These are phyloP conservation scores for Madurella mycetomatis DNA, from an alignment of 2,329 filamentous ascomycete species.

Conservation along the genomic window DNA sequence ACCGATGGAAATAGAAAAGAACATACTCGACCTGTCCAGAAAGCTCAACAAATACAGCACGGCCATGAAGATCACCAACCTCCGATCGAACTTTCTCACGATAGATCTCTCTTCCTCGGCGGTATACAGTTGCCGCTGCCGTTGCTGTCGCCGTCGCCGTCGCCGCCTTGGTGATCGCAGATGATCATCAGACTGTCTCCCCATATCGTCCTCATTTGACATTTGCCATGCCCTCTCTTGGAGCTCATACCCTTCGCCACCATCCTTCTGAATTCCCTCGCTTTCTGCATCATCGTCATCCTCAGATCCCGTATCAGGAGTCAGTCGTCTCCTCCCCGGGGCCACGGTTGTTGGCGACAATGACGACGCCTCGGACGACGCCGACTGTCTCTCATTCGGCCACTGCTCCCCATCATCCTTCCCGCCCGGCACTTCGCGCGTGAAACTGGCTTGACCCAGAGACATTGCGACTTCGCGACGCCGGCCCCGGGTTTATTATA, in stretches of 20 bases:
- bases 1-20: background rate
- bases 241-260: constrained; percentile 1
- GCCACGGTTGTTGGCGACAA: background rate
- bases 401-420: background rate
- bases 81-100: constrained; percentile 69
- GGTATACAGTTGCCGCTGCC: constrained; percentile 39
- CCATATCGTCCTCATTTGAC: background rate
- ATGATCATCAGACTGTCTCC: constrained; percentile 1
- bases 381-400: background rate
- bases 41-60: constrained; percentile 81
- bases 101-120: constrained; percentile 69
- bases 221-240: background rate
- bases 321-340: background rate
- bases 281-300: constrained; percentile 5
- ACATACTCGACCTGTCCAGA: constrained; percentile 75
- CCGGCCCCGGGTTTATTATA: too few relatives aligned
- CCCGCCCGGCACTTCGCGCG: background rate
- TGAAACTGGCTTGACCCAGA: background rate
- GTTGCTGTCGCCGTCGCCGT: constrained; percentile 15
- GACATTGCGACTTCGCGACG: background rate
- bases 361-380: background rate
- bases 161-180: constrained; percentile 12
- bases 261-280: background rate
- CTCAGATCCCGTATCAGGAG: constrained; percentile 10
- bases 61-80: constrained; percentile 75